phyloP scores from a whole-genome alignment of 2,329 filamentous ascomycete genomes.

The Aspergillus vadensis region DNA sequence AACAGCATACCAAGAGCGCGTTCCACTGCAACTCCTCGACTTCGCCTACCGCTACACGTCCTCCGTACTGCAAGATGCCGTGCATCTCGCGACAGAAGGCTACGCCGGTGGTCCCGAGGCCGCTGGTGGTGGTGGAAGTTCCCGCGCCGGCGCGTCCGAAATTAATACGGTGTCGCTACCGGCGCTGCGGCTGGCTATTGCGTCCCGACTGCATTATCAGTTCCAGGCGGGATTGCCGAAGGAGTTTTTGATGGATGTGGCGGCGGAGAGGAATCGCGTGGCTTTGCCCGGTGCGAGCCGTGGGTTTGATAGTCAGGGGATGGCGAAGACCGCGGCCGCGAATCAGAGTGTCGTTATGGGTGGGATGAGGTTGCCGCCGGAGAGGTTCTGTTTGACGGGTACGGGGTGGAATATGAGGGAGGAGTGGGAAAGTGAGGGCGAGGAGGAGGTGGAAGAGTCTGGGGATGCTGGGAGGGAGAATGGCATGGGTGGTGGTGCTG shows the following conservation, averaged over 20 bases:
- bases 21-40: slow-evolving; percentile 55
- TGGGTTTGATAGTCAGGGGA: slow-evolving; percentile 42
- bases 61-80: slow-evolving; percentile 54
- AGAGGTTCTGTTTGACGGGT: slow-evolving; percentile 63
- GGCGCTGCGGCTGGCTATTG: slow-evolving; percentile 63
- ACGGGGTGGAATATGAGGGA: slow-evolving; percentile 59
- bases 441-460: slow-evolving; percentile 39
- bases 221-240: slow-evolving; percentile 62
- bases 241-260: slow-evolving; percentile 62
- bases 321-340: slow-evolving; percentile 23
- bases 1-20: slow-evolving; percentile 54
- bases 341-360: slow-evolving; percentile 46
- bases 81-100: slow-evolving; percentile 54
- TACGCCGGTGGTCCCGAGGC: slow-evolving; percentile 41
- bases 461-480: slow-evolving; percentile 31
- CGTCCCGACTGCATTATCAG: slow-evolving; percentile 60
- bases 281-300: slow-evolving; percentile 57
- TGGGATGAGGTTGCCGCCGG: slow-evolving; percentile 62
- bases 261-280: slow-evolving; percentile 57
- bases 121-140: too few relatives aligned
- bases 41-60: slow-evolving; percentile 58
- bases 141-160: slow-evolving; percentile 44
- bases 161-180: slow-evolving; percentile 57
- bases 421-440: slow-evolving; percentile 59
- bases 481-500: slow-evolving; percentile 17